Conservation (phyloP, 2,329 filamentous ascomycete species). For the Xylogone sp. region DNA sequence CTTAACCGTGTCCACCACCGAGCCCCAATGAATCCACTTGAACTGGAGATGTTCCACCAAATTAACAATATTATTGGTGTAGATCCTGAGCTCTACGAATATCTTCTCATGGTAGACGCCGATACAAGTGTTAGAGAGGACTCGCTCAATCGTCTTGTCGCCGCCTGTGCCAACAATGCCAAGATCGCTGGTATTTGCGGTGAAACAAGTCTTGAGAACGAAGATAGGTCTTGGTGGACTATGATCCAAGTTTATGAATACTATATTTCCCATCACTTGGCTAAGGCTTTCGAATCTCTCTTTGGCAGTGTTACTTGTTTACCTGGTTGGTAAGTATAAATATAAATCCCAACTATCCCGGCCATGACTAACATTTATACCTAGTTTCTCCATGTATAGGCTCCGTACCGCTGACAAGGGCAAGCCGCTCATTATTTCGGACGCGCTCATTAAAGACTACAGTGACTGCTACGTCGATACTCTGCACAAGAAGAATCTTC, state of each 20-base stretch:
- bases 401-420: slow-evolving; percentile 90
- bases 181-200: slow-evolving; percentile 98
- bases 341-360: not conserved
- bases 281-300: slow-evolving; percentile 96
- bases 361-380: slow-evolving; percentile 32
- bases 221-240: slow-evolving; percentile 94
- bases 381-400: slow-evolving; percentile 98
- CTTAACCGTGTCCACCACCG: slow-evolving; percentile 96
- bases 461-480: slow-evolving; percentile 87
- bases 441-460: slow-evolving; percentile 84
- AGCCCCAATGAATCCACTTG: slow-evolving; percentile 88
- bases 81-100: slow-evolving; percentile 95
- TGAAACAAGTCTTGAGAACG: slow-evolving; percentile 93
- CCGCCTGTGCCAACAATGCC: slow-evolving; percentile 86
- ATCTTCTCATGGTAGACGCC: slow-evolving; percentile 94
- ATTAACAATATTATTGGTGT: slow-evolving; percentile 99
- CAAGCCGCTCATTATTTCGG: slow-evolving; percentile 89
- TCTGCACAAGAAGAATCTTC: slow-evolving; percentile 87
- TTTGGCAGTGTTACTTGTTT: slow-evolving; percentile 98
- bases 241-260: slow-evolving; percentile 99
- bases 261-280: slow-evolving; percentile 95
- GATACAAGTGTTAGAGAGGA: slow-evolving; percentile 94
- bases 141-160: slow-evolving; percentile 86
- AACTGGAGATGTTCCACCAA: slow-evolving; percentile 98
- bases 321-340: slow-evolving; percentile 82